A percentile compares a stretch with the other conserved stretches of the same genome.
These are phyloP conservation scores for Coemansia sp. DNA, from an alignment of 192 early-diverging fungal species.

Conservation along the genomic window DNA sequence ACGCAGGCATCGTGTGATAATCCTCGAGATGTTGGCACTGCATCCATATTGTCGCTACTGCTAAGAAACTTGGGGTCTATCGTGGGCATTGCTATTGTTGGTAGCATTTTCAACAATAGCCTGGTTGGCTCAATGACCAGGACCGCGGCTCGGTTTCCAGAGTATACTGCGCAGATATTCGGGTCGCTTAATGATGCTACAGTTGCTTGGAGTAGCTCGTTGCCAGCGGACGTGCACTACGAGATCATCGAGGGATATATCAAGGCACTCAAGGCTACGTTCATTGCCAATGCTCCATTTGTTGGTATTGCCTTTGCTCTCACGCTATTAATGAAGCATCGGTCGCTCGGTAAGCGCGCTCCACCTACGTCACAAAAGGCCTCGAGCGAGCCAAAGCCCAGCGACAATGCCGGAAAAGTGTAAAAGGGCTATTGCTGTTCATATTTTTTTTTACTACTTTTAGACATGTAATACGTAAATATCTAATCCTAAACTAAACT, in stretches of 20 bases:
- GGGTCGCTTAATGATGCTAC: slow-evolving; percentile 18
- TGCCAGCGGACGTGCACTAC: slow-evolving; percentile 13
- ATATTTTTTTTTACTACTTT: neutral
- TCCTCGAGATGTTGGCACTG: slow-evolving; percentile 24
- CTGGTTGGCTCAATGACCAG: slow-evolving; percentile 7
- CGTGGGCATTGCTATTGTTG: slow-evolving; percentile 30
- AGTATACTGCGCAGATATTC: slow-evolving; percentile 9
- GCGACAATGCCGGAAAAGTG: neutral
- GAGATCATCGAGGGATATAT: slow-evolving; percentile 22
- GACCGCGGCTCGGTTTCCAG: slow-evolving; percentile 16
- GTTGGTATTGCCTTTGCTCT: slow-evolving; percentile 23
- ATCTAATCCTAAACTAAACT: neutral
- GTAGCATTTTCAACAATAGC: slow-evolving; percentile 35
- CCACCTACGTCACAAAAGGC: slow-evolving; percentile 2
- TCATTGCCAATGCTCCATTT: slow-evolving; percentile 36
- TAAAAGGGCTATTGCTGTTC: neutral
- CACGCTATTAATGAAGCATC: slow-evolving; percentile 23
- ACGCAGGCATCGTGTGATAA: slow-evolving; percentile 20
- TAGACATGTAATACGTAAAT: neutral
- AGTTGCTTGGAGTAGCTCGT: slow-evolving; percentile 13
- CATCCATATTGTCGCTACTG: slow-evolving; percentile 18
- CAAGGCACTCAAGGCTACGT: slow-evolving; percentile 18
- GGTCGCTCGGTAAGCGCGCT: slow-evolving; percentile 10
- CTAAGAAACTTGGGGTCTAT: slow-evolving; percentile 28
- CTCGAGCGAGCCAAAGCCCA: neutral